Base-by-base conservation (phyloP, 768 basidiomycete genomes). In the Tricholoma saponaceum region DNA sequence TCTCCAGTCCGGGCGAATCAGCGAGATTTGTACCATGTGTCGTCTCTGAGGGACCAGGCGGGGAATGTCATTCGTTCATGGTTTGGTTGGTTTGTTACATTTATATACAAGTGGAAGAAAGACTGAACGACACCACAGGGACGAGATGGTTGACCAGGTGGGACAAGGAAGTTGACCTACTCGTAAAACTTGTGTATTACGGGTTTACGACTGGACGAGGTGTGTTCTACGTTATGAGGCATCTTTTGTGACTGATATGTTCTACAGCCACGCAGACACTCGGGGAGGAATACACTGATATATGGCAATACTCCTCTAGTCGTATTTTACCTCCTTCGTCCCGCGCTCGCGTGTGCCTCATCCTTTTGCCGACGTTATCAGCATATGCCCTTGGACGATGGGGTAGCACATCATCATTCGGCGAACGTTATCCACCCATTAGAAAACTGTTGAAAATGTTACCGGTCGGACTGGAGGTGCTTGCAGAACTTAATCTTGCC, bases 231-330 rank as follows among this genome's bases (percentile, higher is more conserved):
- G 41, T 49, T 54, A 44, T 52, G 32, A 52, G 43, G 16, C 51
- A 7, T 18, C n/a, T 37, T 41, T 37, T 7, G 46, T 46, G 32
- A 23, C 22, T 26, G 7, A 47, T 25, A 52, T 32, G 50, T 56
- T 58, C 43, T 18, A 54, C 58, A 94, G 92, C 86, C 14, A 80
- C 79, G 9, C 92, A 94, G 70, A 92, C 89, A 4, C 77, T 94
- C 0, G 92, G 92, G n/a, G 92, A 95, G 69, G 92, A 95, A 67
- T 95, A 95, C 64, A 92, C 90, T 0, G 87, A 89, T 64, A 85
- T 89, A 32, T 90, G 91, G 89, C 83, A 86, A 61, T 82, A 85
- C 56, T 83, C 86, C 10, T 66, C 74, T 26, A 73, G 67, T 18
- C 56, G 68, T 30, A 62, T 70, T 4, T 58, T 68, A 25, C 78